Base-by-base conservation (phyloP, 202 grass and related monocot genomes). In the Schoenoplectus tabernaemontani region DNA sequence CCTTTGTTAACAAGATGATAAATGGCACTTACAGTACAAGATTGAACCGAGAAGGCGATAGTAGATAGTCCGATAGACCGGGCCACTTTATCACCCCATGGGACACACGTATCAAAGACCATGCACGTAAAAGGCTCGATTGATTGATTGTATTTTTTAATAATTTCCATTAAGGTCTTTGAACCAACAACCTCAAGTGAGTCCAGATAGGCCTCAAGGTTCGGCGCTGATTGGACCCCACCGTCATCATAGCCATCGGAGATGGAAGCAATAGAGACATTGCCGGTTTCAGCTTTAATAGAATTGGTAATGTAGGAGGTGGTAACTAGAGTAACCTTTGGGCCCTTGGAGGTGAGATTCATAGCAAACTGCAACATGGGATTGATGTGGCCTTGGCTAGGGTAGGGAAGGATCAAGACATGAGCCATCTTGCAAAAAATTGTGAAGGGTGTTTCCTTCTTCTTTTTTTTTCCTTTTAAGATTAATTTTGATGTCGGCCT, bases 201-300 rank as follows among this genome's bases (percentile, higher is more conserved):
- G 10, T 43, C 74, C 16, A 91, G 41, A 77, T 93, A 93, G 62
- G 39, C 74, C 28, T 57, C 86, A 11, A 89, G 11, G 83, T 66
- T 82, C 0, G 57, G 73, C 11, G 88, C 86, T 24, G 87, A 89
- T 16, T 43, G 9, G 62, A 82, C 1, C 0, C 93, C 90, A 43
- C 93, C 88, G 11, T 81, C 77, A 23, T 93, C 88, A 60, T 91
- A 89, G 8, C 93, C 90, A 41, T 97, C 90, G 22, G 90, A 91
- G 82, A 97, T 87, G 77, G 87, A 37, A 37, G 71, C 87, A 6
- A 91, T 33, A 32, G 4, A 70, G 60, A 88, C 83, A 0, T 63
- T 36, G 73, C 54, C 56, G 9, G 80, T 62, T 34, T 82, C 37
- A 71, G 81, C 11, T 4, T 71, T 5, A 65, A 81, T 6, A 17